These are phyloP conservation scores for Brassica balearica DNA, from an alignment of 441 rosid species.

Conservation along the genomic window DNA sequence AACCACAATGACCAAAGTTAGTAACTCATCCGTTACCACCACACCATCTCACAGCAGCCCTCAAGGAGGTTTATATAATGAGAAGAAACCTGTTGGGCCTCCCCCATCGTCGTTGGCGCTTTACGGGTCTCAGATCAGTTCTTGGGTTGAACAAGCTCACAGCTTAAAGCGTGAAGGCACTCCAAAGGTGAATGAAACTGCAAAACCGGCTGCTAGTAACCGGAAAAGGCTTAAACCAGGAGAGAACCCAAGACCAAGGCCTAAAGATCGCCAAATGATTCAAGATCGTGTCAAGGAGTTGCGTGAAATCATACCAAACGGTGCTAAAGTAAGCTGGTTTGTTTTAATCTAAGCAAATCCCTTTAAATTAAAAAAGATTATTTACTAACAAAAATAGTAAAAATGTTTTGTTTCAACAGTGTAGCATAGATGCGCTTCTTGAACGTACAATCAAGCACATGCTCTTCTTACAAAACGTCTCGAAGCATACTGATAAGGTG, in stretches of 20 bases:
- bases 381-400: conserved; percentile 22
- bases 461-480: conserved; percentile 97
- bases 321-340: conserved; percentile 75
- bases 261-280: conserved; percentile 98
- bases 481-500: conserved; percentile 90
- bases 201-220: conserved; percentile 55
- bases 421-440: conserved; percentile 93
- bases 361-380: background rate
- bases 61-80: conserved; percentile 43
- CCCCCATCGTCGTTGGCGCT: conserved; percentile 54
- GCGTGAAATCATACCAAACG: conserved; percentile 94
- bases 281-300: conserved; percentile 98
- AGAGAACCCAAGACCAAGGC: conserved; percentile 95
- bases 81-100: conserved; percentile 43
- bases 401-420: conserved; percentile 57
- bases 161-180: conserved; percentile 57
- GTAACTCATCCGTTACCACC: conserved; percentile 61
- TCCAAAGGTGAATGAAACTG: conserved; percentile 66
- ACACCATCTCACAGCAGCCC: conserved; percentile 52
- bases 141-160: conserved; percentile 81
- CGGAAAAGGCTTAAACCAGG: conserved; percentile 93
- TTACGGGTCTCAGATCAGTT: conserved; percentile 78
- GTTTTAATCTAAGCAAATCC: background rate
- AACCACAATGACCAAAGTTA: conserved; percentile 69
- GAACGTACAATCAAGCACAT: conserved; percentile 96